A percentile compares a stretch with the other conserved stretches of the same genome.
phyloP scores from a whole-genome alignment of 129 eudicot species.

The Centaurea solstitialis region DNA sequence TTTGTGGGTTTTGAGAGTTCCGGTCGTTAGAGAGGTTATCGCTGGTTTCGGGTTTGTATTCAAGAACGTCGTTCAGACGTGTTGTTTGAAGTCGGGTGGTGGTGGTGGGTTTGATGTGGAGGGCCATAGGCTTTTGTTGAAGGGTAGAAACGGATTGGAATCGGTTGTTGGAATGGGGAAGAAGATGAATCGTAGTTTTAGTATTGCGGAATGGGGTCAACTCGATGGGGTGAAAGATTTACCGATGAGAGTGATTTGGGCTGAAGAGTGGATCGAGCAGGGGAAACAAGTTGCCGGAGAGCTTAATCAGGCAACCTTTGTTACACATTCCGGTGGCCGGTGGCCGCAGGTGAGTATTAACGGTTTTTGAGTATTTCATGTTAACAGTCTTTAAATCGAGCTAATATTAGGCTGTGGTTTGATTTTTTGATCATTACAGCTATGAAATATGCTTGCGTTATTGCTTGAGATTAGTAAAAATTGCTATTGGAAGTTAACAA shows the following conservation, averaged over 20 bases:
- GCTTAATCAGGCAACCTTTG: constrained; percentile 55
- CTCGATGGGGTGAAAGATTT: constrained; percentile 60
- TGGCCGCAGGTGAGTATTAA: constrained; percentile 79
- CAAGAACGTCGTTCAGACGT: constrained; percentile 42
- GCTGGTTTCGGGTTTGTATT: constrained; percentile 63
- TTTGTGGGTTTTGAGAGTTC: constrained; percentile 52
- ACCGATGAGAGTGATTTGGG: constrained; percentile 79
- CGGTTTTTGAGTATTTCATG: not conserved
- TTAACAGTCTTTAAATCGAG: not conserved
- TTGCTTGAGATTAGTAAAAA: not conserved
- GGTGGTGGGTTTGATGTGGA: constrained; percentile 40
- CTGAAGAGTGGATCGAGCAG: constrained; percentile 54
- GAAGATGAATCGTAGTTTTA: constrained; percentile 70
- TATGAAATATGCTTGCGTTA: not conserved
- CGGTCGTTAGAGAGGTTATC: constrained; percentile 58
- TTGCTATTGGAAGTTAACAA: constrained; percentile 2
- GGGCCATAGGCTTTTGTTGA: constrained; percentile 79
- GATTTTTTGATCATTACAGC: constrained; percentile 7
- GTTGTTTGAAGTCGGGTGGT: constrained; percentile 44
- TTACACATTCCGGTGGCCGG: constrained; percentile 84
- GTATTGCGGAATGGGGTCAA: constrained; percentile 65
- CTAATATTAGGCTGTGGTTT: not conserved
- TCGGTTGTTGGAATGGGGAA: constrained; percentile 71
- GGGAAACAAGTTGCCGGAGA: constrained; percentile 53
- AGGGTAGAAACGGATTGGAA: constrained; percentile 61